A percentile compares a stretch with the other conserved stretches of the same genome.
phyloP scores from a whole-genome alignment of 805 yeast species.

The Candida dendrica region DNA sequence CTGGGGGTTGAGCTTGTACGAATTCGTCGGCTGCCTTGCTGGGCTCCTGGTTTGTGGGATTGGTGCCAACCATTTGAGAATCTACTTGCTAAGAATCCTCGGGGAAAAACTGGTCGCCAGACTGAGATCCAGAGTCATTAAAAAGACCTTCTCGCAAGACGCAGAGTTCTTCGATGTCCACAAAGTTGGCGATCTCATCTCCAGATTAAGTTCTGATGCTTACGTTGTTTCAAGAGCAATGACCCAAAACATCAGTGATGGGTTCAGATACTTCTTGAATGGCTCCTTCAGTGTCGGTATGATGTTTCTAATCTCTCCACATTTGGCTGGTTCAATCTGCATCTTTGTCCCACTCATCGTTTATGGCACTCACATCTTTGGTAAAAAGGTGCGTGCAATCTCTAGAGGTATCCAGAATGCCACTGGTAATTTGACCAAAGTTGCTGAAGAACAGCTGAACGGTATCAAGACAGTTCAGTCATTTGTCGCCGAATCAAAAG shows the following conservation, averaged over 20 bases:
- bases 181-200: slow-evolving; percentile 88
- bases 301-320: slow-evolving; percentile 83
- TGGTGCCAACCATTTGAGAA: slow-evolving; percentile 68
- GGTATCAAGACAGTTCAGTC: slow-evolving; percentile 87
- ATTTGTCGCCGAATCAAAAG: slow-evolving; percentile 81
- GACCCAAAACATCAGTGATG: slow-evolving; percentile 89
- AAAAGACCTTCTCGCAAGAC: slow-evolving; percentile 77
- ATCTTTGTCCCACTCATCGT: slow-evolving; percentile 77
- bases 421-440: slow-evolving; percentile 79
- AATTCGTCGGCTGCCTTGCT: slow-evolving; percentile 55
- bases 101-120: slow-evolving; percentile 88
- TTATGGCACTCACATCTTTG: slow-evolving; percentile 73
- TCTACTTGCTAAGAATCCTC: slow-evolving; percentile 56
- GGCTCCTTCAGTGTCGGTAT: slow-evolving; percentile 82
- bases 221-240: slow-evolving; percentile 82
- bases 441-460: slow-evolving; percentile 85
- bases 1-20: slow-evolving; percentile 48
- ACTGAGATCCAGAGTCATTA: slow-evolving; percentile 69
- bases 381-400: slow-evolving; percentile 67
- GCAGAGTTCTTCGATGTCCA: slow-evolving; percentile 92
- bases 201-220: slow-evolving; percentile 84
- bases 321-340: slow-evolving; percentile 73
- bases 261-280: slow-evolving; percentile 71
- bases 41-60: slow-evolving; percentile 45
- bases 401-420: slow-evolving; percentile 80